A percentile compares a stretch with the other conserved stretches of the same genome.
These are phyloP conservation scores for Rhodotorula sp. DNA, from an alignment of 1,284 basidiomycete genomes.

Conservation along the genomic window DNA sequence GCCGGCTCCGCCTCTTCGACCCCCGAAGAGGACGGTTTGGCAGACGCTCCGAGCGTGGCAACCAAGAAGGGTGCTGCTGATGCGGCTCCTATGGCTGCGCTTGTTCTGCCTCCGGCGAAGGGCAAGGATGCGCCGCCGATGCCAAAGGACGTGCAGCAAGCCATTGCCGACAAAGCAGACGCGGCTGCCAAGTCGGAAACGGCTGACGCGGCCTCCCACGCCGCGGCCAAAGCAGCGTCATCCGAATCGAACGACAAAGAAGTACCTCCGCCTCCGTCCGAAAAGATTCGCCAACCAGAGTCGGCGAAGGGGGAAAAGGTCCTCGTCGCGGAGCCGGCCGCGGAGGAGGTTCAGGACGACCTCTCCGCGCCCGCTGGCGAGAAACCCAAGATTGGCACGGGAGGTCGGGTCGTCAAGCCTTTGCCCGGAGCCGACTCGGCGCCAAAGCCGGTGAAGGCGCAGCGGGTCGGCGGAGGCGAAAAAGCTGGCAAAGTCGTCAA, in stretches of 20 bases:
- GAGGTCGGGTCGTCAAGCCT: constrained; percentile 17
- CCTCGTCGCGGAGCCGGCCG: neutral
- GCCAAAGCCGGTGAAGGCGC: neutral
- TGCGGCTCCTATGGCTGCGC: constrained; percentile 21
- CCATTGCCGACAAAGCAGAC: neutral
- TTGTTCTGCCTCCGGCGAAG: neutral
- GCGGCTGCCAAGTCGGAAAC: neutral
- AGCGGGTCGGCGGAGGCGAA: constrained; percentile 10
- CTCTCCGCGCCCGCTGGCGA: neutral
- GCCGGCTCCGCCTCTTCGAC: neutral
- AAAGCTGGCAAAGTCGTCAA: constrained; percentile 23
- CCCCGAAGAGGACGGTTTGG: constrained; percentile 5
- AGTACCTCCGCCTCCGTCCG: neutral
- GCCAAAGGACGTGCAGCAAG: neutral
- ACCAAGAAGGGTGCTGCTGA: constrained; percentile 10
- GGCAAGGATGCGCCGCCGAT: neutral
- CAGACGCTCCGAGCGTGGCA: constrained; percentile 20
- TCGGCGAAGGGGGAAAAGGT: neutral
- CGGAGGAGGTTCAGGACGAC: neutral
- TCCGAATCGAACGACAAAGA: neutral
- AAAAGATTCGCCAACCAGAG: neutral
- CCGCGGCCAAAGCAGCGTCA: constrained; percentile 5
- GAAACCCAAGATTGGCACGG: constrained; percentile 25
- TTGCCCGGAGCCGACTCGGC: neutral
- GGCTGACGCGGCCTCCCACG: constrained; percentile 5